A percentile compares a stretch with the other conserved stretches of the same genome.
These are phyloP conservation scores for Arbutus unedo DNA, from an alignment of 148 eudicot genomes.

Conservation along the genomic window DNA sequence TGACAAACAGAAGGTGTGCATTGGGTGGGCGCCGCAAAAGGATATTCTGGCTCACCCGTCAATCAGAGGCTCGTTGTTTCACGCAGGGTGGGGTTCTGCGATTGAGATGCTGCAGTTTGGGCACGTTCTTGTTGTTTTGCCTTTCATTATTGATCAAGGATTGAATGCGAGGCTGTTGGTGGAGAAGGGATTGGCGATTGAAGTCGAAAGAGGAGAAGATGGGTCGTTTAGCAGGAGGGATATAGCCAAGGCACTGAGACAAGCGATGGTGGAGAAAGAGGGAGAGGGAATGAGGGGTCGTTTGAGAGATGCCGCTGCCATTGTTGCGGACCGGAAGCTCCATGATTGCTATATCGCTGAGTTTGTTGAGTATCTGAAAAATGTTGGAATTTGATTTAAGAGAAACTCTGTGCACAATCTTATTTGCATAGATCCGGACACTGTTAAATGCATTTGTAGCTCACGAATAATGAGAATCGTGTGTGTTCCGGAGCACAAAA, in stretches of 20 bases:
- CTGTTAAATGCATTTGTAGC: too few species aligned
- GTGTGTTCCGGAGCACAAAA: too few species aligned
- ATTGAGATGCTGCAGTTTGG: conserved; percentile 25
- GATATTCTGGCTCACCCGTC: conserved; percentile 32
- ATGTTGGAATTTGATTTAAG: too few species aligned
- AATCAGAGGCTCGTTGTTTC: conserved; percentile 25
- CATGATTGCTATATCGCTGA: conserved; percentile 16
- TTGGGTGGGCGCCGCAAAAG: conserved; percentile 32
- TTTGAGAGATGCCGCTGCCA: conserved; percentile 8
- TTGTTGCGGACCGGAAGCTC: conserved; percentile 13
- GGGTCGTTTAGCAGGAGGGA: conserved; percentile 7
- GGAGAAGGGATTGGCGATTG: conserved; percentile 28
- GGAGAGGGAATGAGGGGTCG: conserved; percentile 15
- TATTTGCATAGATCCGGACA: too few species aligned
- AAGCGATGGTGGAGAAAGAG: conserved; percentile 21
- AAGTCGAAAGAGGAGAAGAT: conserved; percentile 30
- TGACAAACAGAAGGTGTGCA: conserved; percentile 17
- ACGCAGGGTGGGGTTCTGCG: conserved; percentile 28
- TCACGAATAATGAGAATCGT: too few species aligned
- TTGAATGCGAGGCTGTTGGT: conserved; percentile 31
- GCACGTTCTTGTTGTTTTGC: conserved; percentile 22
- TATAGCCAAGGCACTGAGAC: conserved; percentile 13
- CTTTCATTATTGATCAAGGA: conserved; percentile 23
- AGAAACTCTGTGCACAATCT: too few species aligned
- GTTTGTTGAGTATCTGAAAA: conserved; percentile 15